Evolutionary conservation across 177 flowering plant species (phyloP).

Genomic region (Vitis hybrid): DNA sequence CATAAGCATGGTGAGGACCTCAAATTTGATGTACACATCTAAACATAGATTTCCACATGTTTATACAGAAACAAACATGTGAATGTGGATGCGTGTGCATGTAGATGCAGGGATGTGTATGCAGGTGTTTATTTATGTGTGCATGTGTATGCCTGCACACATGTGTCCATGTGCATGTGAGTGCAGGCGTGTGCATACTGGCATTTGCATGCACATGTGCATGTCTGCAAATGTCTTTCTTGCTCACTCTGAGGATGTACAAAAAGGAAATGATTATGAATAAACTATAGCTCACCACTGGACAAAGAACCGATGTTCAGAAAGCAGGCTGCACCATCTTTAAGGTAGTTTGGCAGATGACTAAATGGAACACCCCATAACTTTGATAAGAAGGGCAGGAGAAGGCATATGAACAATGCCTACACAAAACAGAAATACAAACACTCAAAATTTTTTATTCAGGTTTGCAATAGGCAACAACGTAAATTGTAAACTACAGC

Average conservation of each 20-base stretch:
- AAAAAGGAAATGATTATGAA: not conserved
- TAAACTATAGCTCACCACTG: constrained; percentile 48
- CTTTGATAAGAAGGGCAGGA: constrained; percentile 87
- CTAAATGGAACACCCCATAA: constrained; percentile 93
- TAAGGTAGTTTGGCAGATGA: constrained; percentile 76
- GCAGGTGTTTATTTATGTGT: too few species aligned
- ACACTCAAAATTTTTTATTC: not conserved
- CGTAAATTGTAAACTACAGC: not conserved
- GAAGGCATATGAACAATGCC: constrained; percentile 86
- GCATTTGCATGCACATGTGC: too few species aligned
- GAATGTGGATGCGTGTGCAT: too few species aligned
- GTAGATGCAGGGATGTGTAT: too few species aligned
- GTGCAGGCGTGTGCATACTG: too few species aligned
- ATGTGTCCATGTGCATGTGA: too few species aligned
- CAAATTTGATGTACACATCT: too few species aligned
- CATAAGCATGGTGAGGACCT: too few species aligned
- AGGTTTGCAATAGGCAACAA: not conserved
- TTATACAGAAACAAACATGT: too few species aligned
- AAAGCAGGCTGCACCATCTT: constrained; percentile 93
- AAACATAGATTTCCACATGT: too few species aligned
- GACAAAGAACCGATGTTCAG: constrained; percentile 68
- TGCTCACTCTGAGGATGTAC: not conserved
- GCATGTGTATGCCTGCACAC: too few species aligned
- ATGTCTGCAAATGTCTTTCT: too few species aligned
- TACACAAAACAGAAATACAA: constrained; percentile 28